phyloP scores from a whole-genome alignment of 306 rosid species.

The Lathyrus oleraceus region DNA sequence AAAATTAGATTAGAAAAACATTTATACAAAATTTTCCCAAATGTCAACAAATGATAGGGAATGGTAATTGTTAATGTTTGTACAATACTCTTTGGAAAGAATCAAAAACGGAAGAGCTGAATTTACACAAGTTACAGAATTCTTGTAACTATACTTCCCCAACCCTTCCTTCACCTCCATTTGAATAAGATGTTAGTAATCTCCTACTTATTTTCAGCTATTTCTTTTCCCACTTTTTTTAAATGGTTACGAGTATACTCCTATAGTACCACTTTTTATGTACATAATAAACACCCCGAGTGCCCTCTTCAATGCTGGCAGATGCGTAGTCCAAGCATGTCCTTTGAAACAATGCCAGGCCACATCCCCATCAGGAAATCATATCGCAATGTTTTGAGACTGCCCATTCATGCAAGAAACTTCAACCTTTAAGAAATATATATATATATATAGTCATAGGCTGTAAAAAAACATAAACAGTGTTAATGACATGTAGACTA shows the following conservation, averaged over 20 bases:
- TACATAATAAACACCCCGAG: conserved; percentile 57
- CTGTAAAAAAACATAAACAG: conserved; percentile 33
- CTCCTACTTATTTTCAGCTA: conserved; percentile 55
- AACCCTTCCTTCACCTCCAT: conserved; percentile 27
- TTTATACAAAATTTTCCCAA: conserved; percentile 34
- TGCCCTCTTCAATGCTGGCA: conserved; percentile 47
- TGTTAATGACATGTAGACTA: not conserved
- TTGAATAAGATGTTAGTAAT: conserved; percentile 48
- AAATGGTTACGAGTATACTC: conserved; percentile 61
- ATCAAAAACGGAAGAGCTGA: conserved; percentile 50
- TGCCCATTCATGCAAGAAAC: conserved; percentile 33
- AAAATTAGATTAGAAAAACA: conserved; percentile 31
- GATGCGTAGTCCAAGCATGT: conserved; percentile 36
- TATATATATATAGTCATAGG: conserved; percentile 27
- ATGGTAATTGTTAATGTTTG: conserved; percentile 34
- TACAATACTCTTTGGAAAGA: conserved; percentile 46
- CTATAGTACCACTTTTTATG: conserved; percentile 50
- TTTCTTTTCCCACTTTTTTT: conserved; percentile 48
- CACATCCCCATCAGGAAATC: conserved; percentile 32
- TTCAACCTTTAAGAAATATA: conserved; percentile 24
- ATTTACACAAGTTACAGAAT: conserved; percentile 40
- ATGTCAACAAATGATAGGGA: conserved; percentile 24
- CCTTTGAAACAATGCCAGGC: conserved; percentile 21
- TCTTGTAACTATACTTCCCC: conserved; percentile 40
- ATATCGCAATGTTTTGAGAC: conserved; percentile 28